phyloP scores from a whole-genome alignment of 768 basidiomycete genomes.

The Pisolithus orientalis region DNA sequence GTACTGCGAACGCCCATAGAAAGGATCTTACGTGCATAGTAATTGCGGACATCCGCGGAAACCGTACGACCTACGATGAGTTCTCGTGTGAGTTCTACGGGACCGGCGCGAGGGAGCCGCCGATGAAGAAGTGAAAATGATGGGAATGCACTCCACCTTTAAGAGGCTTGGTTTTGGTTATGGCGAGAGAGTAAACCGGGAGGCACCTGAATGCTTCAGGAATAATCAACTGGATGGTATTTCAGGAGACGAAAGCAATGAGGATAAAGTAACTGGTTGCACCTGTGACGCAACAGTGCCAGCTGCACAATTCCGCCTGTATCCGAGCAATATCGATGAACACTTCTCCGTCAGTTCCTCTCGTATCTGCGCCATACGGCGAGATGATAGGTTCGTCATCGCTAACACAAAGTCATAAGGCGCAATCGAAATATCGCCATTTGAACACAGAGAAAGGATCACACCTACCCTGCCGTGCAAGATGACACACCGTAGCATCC shows the following conservation, averaged over 20 bases:
- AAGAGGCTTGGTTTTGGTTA: conserved; percentile 87
- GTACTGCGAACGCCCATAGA: conserved; percentile 62
- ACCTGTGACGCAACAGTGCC: conserved; percentile 77
- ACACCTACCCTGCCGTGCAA: conserved; percentile 67
- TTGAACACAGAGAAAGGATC: neutral
- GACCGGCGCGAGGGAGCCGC: neutral
- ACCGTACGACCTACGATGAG: conserved; percentile 65
- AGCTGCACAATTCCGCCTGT: conserved; percentile 83
- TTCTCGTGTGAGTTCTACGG: neutral
- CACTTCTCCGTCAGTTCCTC: conserved; percentile 83
- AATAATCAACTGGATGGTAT: conserved; percentile 65
- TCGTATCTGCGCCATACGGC: conserved; percentile 67
- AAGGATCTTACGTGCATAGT: conserved; percentile 69
- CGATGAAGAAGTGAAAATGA: conserved; percentile 1
- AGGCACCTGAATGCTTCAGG: conserved; percentile 90
- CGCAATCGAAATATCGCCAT: neutral
- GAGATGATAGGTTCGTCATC: conserved; percentile 52
- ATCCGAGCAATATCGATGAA: conserved; percentile 74
- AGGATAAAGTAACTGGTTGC: conserved; percentile 8
- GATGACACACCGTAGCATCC: conserved; percentile 70
- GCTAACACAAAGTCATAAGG: conserved; percentile 39
- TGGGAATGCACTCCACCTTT: conserved; percentile 73
- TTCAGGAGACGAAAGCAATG: conserved; percentile 5
- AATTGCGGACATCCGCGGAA: conserved; percentile 90
- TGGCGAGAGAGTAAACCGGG: conserved; percentile 72